phyloP scores from a whole-genome alignment of 2,329 filamentous ascomycete species.

The Xylaria sp. region DNA sequence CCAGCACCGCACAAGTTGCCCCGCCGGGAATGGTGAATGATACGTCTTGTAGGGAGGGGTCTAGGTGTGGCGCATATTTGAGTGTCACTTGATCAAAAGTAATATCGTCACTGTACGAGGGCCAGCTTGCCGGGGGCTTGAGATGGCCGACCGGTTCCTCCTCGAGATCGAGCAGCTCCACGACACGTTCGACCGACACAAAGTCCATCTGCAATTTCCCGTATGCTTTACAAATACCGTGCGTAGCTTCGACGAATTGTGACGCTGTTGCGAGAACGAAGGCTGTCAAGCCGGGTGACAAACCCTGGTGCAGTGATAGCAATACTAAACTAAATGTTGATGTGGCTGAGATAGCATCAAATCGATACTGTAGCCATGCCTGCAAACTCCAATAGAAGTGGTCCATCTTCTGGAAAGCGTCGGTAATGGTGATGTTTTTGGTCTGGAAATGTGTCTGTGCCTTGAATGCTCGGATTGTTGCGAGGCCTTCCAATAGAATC shows the following conservation, averaged over 20 bases:
- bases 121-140: slow-evolving; percentile 78
- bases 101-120: slow-evolving; percentile 72
- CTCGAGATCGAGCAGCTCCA: slow-evolving; percentile 80
- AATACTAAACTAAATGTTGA: slow-evolving; percentile 77
- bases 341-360: slow-evolving; percentile 72
- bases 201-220: slow-evolving; percentile 91
- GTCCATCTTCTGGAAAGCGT: slow-evolving; percentile 92
- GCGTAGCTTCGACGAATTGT: slow-evolving; percentile 72
- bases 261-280: slow-evolving; percentile 79
- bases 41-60: slow-evolving; percentile 72
- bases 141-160: slow-evolving; percentile 73
- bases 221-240: slow-evolving; percentile 77
- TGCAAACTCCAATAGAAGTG: slow-evolving; percentile 95
- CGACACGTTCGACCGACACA: slow-evolving; percentile 84
- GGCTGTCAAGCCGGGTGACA: slow-evolving; percentile 79
- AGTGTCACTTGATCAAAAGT: slow-evolving; percentile 79
- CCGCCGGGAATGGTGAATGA: slow-evolving; percentile 74
- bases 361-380: slow-evolving; percentile 82
- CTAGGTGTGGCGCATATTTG: slow-evolving; percentile 77
- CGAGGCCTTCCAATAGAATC: slow-evolving; percentile 81
- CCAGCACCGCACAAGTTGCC: slow-evolving; percentile 70
- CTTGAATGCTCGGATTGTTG: slow-evolving; percentile 83
- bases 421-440: slow-evolving; percentile 79
- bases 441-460: slow-evolving; percentile 81
- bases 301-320: slow-evolving; percentile 75